These are phyloP conservation scores for Tuber indicum DNA, from an alignment of 495 filamentous ascomycete species.

Conservation along the genomic window DNA sequence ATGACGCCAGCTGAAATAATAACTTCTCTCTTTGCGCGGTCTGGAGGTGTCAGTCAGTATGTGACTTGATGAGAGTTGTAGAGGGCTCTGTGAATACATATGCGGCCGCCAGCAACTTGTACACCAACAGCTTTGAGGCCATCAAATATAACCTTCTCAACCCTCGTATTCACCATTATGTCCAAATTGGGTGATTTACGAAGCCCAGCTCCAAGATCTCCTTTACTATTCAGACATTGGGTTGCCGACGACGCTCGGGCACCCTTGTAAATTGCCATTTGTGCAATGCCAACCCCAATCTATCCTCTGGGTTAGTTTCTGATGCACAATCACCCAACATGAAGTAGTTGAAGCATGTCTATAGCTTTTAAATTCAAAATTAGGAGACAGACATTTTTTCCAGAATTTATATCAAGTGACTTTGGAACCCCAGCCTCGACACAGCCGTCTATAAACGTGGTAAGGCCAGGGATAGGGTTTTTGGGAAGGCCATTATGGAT, in stretches of 20 bases:
- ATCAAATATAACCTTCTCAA: constrained; percentile 34
- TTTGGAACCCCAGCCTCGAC: constrained; percentile 27
- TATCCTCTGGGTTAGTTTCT: not conserved
- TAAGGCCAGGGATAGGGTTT: constrained; percentile 20
- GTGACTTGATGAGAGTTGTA: too few relatives aligned
- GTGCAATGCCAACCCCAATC: constrained; percentile 28
- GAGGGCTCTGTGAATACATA: constrained; percentile 13
- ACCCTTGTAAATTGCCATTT: constrained; percentile 35
- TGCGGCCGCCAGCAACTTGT: constrained; percentile 30
- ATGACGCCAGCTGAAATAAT: constrained; percentile 49
- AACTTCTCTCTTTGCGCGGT: constrained; percentile 46
- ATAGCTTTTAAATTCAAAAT: not conserved
- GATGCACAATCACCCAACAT: not conserved
- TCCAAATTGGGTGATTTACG: constrained; percentile 28
- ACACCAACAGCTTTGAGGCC: constrained; percentile 31
- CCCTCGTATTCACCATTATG: constrained; percentile 29
- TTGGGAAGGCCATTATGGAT: constrained; percentile 29
- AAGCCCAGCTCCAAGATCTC: constrained; percentile 24
- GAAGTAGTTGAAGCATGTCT: not conserved
- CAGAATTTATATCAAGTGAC: constrained; percentile 24
- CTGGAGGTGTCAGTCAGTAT: constrained; percentile 7
- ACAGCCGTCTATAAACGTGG: constrained; percentile 30
- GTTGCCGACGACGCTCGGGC: constrained; percentile 28
- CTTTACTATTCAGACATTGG: constrained; percentile 20
- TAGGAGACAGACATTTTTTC: constrained; percentile 18